Evolutionary conservation across 2,329 filamentous ascomycete genomes (phyloP).

Genomic region (Colletotrichum sidae): DNA sequence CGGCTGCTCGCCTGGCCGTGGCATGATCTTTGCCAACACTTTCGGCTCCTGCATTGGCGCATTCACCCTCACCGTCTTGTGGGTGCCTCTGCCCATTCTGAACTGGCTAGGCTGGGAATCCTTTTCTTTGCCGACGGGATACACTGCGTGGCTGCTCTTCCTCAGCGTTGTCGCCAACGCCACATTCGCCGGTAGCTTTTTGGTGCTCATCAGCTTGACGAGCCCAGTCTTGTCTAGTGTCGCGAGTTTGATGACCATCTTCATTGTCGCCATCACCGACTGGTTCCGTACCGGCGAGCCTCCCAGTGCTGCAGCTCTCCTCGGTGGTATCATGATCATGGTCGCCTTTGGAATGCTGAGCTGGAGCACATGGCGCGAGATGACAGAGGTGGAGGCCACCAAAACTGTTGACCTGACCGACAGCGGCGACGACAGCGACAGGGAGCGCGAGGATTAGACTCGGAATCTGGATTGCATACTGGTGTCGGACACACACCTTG

Average conservation of each 20-base stretch:
- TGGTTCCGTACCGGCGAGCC: conserved; percentile 85
- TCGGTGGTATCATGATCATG: conserved; percentile 89
- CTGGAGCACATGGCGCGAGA: conserved; percentile 93
- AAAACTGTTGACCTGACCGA: conserved; percentile 61
- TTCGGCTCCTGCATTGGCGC: conserved; percentile 88
- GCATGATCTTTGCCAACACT: conserved; percentile 94
- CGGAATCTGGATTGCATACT: conserved; percentile 21
- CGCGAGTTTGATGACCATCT: conserved; percentile 93
- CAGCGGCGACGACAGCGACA: conserved; percentile 58
- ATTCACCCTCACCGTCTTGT: conserved; percentile 89
- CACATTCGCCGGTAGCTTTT: conserved; percentile 90
- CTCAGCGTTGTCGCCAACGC: conserved; percentile 89
- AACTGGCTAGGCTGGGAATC: conserved; percentile 82
- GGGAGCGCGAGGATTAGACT: conserved; percentile 47
- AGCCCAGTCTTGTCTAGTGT: conserved; percentile 93
- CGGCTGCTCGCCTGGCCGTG: conserved; percentile 84
- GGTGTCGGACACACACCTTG: conserved; percentile 23
- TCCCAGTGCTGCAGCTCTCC: conserved; percentile 78
- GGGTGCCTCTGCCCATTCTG: conserved; percentile 89
- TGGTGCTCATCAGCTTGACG: conserved; percentile 92
- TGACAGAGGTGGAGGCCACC: conserved; percentile 83
- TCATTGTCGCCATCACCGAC: conserved; percentile 93
- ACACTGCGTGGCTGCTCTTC: conserved; percentile 82
- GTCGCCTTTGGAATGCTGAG: conserved; percentile 87
- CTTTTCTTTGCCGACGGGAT: conserved; percentile 84